phyloP scores from a whole-genome alignment of 441 rosid species.

The Gossypium schwendimanii region DNA sequence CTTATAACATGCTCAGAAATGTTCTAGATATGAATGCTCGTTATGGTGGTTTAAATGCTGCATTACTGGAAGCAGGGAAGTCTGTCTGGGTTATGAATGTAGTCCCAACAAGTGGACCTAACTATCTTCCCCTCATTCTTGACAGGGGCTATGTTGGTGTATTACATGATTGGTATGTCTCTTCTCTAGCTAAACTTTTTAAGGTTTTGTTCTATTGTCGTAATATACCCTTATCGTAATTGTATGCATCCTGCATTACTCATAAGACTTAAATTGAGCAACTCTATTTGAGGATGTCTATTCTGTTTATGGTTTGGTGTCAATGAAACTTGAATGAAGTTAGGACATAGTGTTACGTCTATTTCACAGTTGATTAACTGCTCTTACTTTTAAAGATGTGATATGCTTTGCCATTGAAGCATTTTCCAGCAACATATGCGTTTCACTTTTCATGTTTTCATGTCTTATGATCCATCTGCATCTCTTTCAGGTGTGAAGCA shows the following conservation, averaged over 20 bases:
- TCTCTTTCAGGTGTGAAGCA: conserved; percentile 76
- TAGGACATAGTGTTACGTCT: background rate
- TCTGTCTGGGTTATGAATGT: conserved; percentile 98
- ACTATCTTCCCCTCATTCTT: conserved; percentile 75
- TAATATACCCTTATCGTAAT: background rate
- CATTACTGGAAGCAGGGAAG: conserved; percentile 68
- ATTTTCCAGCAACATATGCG: background rate
- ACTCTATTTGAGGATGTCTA: background rate
- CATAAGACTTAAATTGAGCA: background rate
- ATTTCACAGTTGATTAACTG: background rate
- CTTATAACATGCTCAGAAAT: conserved; percentile 92
- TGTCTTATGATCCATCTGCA: conserved; percentile 7
- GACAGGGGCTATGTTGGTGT: conserved; percentile 95
- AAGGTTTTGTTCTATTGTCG: too few species aligned
- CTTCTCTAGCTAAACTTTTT: background rate
- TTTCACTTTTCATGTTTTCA: background rate
- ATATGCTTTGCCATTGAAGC: background rate
- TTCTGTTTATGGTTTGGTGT: background rate
- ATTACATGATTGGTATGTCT: conserved; percentile 79
- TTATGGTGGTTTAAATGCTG: conserved; percentile 83
- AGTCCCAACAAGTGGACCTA: conserved; percentile 73
- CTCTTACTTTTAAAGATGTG: background rate
- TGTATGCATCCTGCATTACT: too few species aligned
- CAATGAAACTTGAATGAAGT: background rate
- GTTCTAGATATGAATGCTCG: conserved; percentile 96